Base-by-base conservation (phyloP, 345 rosid genomes). In the Lenwebbia sp. region DNA sequence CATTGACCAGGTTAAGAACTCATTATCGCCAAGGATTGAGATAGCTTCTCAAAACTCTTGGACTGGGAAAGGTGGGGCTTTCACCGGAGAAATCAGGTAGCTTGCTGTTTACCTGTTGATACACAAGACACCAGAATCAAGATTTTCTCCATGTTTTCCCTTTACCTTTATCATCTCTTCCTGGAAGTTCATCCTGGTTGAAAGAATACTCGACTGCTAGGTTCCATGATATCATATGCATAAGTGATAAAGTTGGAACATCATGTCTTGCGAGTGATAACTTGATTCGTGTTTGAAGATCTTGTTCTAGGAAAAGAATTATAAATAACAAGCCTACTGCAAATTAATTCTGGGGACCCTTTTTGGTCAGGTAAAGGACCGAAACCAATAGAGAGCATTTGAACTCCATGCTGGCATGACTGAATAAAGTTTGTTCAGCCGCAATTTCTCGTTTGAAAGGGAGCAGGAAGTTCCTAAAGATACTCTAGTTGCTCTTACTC, bases 51-150 rank as follows among this genome's bases (percentile, higher is more conserved):
- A 97, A 86, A 97, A 97, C 93, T 95, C 98, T 86, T 97, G 99
- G 99, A 91, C 96, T 44, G 90, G 97, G 7, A 97, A 97, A 91
- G 99, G 99, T 57, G 99, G 99, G 70, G 99, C 99, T 85, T 97
- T 97, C 91, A 97, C 99, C 0, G 99, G 99, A 87, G 99, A 97
- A 94, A 97, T 97, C 93, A 97, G 99, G 99, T 97, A 74, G 82
- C 33, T 33, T 85, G 19, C 88, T 83, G 89, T 30, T 30, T 55
- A 33, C 41, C 23, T 57, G 54, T 86, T 78, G 21, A 60, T 55
- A 15, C 47, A 54, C 19, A 56, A 49, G 41, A 57, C 54, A 44
- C 41, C 47, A 33, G 26, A 74, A 15, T 60, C 84, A 44, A 17
- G 25, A 53, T 60, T 28, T 82, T 40, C 51, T 33, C 30, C n/a